phyloP scores from a whole-genome alignment of 2,329 filamentous ascomycete species.

The Aureobasidium zeae region DNA sequence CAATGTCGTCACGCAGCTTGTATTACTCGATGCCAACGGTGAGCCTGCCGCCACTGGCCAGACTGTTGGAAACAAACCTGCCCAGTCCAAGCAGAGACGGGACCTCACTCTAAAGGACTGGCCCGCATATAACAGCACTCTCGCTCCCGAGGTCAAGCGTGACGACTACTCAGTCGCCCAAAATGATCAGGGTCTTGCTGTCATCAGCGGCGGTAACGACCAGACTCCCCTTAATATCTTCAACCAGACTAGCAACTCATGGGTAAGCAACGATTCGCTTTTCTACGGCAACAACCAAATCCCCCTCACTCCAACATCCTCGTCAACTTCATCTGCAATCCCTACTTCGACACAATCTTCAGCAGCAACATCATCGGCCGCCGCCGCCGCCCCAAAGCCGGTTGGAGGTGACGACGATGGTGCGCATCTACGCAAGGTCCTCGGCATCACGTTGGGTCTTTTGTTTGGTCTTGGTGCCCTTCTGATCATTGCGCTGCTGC shows the following conservation, averaged over 20 bases:
- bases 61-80: slow-evolving; percentile 33
- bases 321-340: slow-evolving; percentile 25
- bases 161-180: slow-evolving; percentile 64
- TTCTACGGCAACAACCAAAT: slow-evolving; percentile 40
- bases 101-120: slow-evolving; percentile 54
- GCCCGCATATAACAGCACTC: slow-evolving; percentile 67
- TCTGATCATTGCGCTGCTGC: slow-evolving; percentile 61
- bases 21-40: slow-evolving; percentile 55
- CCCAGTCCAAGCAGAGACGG: slow-evolving; percentile 34
- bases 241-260: slow-evolving; percentile 63
- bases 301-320: slow-evolving; percentile 28
- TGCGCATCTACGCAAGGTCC: slow-evolving; percentile 48
- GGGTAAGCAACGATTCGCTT: slow-evolving; percentile 61
- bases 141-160: slow-evolving; percentile 57
- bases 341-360: slow-evolving; percentile 26
- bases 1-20: slow-evolving; percentile 62
- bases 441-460: slow-evolving; percentile 75
- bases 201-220: slow-evolving; percentile 66
- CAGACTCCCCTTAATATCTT: slow-evolving; percentile 67
- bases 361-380: slow-evolving; percentile 28
- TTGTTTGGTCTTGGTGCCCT: slow-evolving; percentile 64
- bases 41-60: slow-evolving; percentile 39
- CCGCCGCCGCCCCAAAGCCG: slow-evolving; percentile 22
- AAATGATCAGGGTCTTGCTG: slow-evolving; percentile 55
- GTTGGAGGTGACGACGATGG: slow-evolving; percentile 4